Base-by-base conservation (phyloP, 805 yeast genomes). In the Diddensiella santjacobensis region DNA sequence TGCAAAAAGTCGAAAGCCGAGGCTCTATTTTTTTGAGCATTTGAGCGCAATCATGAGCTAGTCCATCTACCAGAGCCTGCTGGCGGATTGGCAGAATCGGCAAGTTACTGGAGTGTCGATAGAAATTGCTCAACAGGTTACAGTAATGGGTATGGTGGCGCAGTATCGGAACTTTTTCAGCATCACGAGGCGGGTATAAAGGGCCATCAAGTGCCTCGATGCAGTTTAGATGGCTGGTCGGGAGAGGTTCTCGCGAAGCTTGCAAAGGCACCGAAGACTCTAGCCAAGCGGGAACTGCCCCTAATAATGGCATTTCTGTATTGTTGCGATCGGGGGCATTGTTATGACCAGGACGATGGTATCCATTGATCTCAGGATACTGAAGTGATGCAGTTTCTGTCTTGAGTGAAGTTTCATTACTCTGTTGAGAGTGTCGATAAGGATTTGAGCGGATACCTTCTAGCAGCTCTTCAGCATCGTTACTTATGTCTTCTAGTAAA, bases 21-120 rank as follows among this genome's bases (percentile, higher is more conserved):
- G 42, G 42, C 29, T 39, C 42, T 6, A 39, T 13, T 18, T 39
- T 39, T 31, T 39, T 39, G 31, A 39, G 18, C n/a, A 39, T 39
- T 8, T 39, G 30, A n/a, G 15, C 31, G 15, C 19, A 39, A 31
- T 39, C 29, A 19, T 18, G 26, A 19, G 18, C 31, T 8, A 39
- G 8, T 6, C 29, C 15, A 19, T 19, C 29, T 19, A 39, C 18
- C n/a, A 39, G 15, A 22, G 15, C 30, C 6, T 39, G 8, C 31
- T 39, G n/a, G 31, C 31, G 26, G 15, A 13, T 13, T 13, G 31
- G 31, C 31, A 13, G 31, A 8, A 13, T 26, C 13, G 31, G 11
- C 8, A 26, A 8, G 31, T 26, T 13, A 26, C 13, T 26, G 11
- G 13, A 8, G 13, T 26, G 31, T 8, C 31, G 8, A 26, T 26